Evolutionary conservation across 139 green algal species (phyloP).

Genomic region (Chlamydomonas sphaeroides): DNA sequence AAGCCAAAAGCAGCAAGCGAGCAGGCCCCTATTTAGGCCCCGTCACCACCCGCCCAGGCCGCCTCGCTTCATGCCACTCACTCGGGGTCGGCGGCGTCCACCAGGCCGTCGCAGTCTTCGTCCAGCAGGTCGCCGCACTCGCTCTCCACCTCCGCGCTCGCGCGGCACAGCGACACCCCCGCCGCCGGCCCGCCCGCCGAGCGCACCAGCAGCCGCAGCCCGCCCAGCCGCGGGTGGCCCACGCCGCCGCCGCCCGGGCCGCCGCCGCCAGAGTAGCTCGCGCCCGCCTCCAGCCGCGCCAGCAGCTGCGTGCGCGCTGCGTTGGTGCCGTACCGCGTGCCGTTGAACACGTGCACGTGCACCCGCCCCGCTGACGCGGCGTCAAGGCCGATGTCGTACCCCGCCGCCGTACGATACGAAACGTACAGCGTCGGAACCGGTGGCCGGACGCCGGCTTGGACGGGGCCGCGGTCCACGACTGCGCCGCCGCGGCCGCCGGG

Average conservation of each 20-base stretch:
- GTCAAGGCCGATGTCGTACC: slow-evolving; percentile 1
- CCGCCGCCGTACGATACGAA: background rate
- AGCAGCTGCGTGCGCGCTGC: background rate
- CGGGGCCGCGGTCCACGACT: background rate
- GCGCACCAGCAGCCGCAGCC: background rate
- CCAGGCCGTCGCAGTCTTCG: slow-evolving; percentile 15
- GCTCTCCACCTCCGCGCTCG: background rate
- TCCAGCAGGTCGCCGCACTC: background rate
- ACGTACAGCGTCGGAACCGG: no score
- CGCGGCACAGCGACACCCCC: background rate
- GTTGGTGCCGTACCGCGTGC: slow-evolving; percentile 6
- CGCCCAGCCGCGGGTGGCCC: no score
- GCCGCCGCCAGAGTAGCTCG: no score
- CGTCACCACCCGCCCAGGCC: no score
- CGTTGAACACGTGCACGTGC: slow-evolving; percentile 5
- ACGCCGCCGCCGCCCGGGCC: no score
- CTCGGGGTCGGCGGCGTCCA: slow-evolving; percentile 5
- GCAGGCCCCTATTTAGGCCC: no score
- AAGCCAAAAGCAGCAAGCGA: no score
- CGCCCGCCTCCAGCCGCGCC: no score
- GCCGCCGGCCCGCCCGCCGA: background rate
- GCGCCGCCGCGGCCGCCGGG: no score
- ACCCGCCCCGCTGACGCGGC: background rate
- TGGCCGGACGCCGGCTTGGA: no score
- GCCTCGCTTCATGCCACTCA: no score